Evolutionary conservation across 75 land plant genomes (phyloP), one percentile per base, ranked within the genome.

Genomic region (Sequoia sempervirens): DNA sequence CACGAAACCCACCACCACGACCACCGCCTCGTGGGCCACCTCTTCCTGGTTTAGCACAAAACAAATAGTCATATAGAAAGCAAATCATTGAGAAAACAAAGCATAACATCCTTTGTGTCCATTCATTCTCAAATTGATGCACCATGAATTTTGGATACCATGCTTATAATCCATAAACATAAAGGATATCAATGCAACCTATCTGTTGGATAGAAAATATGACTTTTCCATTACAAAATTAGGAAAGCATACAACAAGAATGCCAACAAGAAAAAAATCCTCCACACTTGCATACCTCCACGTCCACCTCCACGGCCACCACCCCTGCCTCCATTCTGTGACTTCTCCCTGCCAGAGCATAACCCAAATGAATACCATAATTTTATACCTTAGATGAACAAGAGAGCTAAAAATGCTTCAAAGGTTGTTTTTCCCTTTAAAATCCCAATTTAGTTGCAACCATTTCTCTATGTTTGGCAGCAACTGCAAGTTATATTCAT

Each of bases 261-360:
- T 0, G 20, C 70, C 82, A 46, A 79, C 11, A 36, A 38, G 36
- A 79, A 79, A 12, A 79, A 8, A 81, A 64, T 64, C 68, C 82
- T 52, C 81, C 84, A 46, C 84, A 61, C 6, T 61, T 56, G 20
- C 41, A 81, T 81, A 81, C 68, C 82, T 52, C 84, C 84, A 17
- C 84, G 84, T 28, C 61, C 78, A 87, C 95, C 97, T 26, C 96
- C 96, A 81, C 93, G 92, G 26, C 96, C 91, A 64, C 93, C 91
- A 81, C 96, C 92, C 68, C 96, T 80, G 2, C 89, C 85, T n/a
- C 89, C 91, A 82, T 87, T 87, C 50, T 74, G 85, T 75, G 85
- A 43, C 75, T 84, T 86, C 83, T 87, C 93, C 83, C 90, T 88
- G 86, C 50, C 82, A 86, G 64, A 79, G 58, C 61, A 28, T 66